Base-by-base conservation (phyloP, 768 basidiomycete species). In the Naematelia aurantialba region DNA sequence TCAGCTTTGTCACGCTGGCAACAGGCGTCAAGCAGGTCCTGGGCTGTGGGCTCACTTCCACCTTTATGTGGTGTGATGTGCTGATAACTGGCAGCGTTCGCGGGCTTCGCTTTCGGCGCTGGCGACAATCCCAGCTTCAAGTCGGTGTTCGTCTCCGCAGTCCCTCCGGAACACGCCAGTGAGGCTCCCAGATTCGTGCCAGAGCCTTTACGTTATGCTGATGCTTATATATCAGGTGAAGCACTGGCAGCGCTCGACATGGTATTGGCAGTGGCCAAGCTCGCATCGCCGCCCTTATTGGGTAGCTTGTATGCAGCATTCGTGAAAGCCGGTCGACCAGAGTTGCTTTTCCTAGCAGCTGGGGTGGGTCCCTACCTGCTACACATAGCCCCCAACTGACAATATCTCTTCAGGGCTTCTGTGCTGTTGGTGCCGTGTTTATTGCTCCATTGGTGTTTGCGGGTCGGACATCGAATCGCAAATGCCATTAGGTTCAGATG, bases 231-330 rank as follows among this genome's bases (percentile, higher is more conserved):
- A 5, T 3, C 39, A 69, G 67, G 68, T 44, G 61, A 69, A 61
- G 67, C 68, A 0, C 60, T 73, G 5, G 72, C 72, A 2, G 72
- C 72, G 14, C 55, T 73, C n/a, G 72, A 73, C 46, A 73, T 73
- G 72, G 60, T 70, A 2, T 60, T 65, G 26, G 68, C 60, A 45
- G 61, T 62, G 12, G 72, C 72, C 14, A 65, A 59, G 47, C 47
- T 73, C 5, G 55, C 58, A 12, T 70, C 69, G 25, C 72, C 72
- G 4, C 59, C 64, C 13, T 49, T 73, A 30, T 46, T 73, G n/a
- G 72, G 72, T 17, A 60, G 55, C 21, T 21, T 70, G 5, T 73
- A 73, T 52, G 67, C 72, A 10, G 67, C 57, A 17, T 67, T 73
- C 31, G 65, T 65, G 51, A 55, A 70, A 45, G 30, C 60, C n/a